Evolutionary conservation across 495 filamentous ascomycete species (phyloP).

Genomic region (Hypoxylon subgilvum): DNA sequence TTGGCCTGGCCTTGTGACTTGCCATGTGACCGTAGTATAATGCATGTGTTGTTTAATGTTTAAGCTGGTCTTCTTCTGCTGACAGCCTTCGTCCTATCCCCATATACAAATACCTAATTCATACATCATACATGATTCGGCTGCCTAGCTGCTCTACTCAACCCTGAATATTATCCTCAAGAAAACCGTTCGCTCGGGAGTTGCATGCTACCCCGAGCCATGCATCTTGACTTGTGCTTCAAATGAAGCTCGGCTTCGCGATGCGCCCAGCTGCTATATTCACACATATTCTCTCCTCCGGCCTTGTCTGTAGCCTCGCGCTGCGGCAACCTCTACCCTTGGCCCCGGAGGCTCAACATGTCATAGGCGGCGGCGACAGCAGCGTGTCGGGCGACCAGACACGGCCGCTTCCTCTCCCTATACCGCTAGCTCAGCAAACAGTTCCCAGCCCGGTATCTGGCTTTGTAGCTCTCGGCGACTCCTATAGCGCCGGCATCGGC

Average conservation of each 20-base stretch:
- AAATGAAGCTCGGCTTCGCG: slow-evolving; percentile 25
- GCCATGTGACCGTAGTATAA: slow-evolving; percentile 6
- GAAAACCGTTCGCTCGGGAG: no score
- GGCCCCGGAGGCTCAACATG: slow-evolving; percentile 22
- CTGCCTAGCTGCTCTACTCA: slow-evolving; percentile 7
- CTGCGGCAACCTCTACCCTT: slow-evolving; percentile 1
- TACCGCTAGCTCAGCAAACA: neutral
- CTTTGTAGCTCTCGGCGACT: slow-evolving; percentile 56
- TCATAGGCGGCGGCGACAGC: slow-evolving; percentile 10
- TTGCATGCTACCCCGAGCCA: no score
- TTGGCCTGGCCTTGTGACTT: slow-evolving; percentile 23
- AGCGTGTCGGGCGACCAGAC: neutral
- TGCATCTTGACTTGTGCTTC: slow-evolving; percentile 7
- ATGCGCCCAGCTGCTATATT: slow-evolving; percentile 28
- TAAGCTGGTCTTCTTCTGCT: neutral
- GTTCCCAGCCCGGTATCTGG: slow-evolving; percentile 12
- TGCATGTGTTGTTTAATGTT: neutral
- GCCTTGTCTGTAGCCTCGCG: slow-evolving; percentile 1
- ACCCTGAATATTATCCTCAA: neutral
- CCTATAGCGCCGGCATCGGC: slow-evolving; percentile 57
- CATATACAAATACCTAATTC: neutral
- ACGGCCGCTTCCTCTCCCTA: neutral
- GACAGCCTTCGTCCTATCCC: slow-evolving; percentile 5
- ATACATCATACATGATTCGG: neutral
- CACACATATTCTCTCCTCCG: neutral